A percentile compares a stretch with the other conserved stretches of the same genome.
These are phyloP conservation scores for Wickerhamomyces sp. DNA, from an alignment of 1,139 yeast genomes.

Conservation along the genomic window DNA sequence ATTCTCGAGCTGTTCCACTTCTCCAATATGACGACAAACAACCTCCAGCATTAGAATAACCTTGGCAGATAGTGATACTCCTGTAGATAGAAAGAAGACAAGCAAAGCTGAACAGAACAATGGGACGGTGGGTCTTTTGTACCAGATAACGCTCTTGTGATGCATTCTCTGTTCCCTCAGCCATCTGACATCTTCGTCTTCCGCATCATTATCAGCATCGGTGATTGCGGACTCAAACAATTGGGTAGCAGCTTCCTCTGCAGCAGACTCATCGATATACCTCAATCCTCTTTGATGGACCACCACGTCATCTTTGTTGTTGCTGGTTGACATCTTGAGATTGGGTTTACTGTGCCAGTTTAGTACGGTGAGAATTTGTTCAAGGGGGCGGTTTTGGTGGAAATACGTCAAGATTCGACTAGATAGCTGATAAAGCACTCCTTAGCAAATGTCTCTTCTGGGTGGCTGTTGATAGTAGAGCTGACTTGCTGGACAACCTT, in stretches of 20 bases:
- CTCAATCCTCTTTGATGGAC: no score
- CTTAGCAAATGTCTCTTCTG: no score
- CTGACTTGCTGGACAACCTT: no score
- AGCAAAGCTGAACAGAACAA: slow-evolving; percentile 23
- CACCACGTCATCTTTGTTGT: no score
- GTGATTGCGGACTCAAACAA: slow-evolving; percentile 14
- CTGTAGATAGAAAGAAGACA: slow-evolving; percentile 16
- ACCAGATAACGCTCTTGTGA: slow-evolving; percentile 20
- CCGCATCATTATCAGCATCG: slow-evolving; percentile 17
- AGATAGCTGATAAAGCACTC: no score
- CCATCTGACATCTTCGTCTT: slow-evolving; percentile 21
- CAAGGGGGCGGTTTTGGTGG: no score
- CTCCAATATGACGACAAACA: slow-evolving; percentile 21
- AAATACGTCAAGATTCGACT: no score
- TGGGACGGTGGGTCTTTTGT: slow-evolving; percentile 27
- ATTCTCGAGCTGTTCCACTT: slow-evolving; percentile 2
- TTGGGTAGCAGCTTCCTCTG: slow-evolving; percentile 11
- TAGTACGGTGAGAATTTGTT: no score
- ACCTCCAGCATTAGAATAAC: slow-evolving; percentile 25
- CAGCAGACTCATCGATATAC: slow-evolving; percentile 2
- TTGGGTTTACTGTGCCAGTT: no score
- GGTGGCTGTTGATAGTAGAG: no score
- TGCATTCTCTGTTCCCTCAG: slow-evolving; percentile 23
- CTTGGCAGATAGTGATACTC: slow-evolving; percentile 24
- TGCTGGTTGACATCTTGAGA: no score